Evolutionary conservation across 352 stramenopile genomes (phyloP).

Genomic region (Discostella stelligera): DNA sequence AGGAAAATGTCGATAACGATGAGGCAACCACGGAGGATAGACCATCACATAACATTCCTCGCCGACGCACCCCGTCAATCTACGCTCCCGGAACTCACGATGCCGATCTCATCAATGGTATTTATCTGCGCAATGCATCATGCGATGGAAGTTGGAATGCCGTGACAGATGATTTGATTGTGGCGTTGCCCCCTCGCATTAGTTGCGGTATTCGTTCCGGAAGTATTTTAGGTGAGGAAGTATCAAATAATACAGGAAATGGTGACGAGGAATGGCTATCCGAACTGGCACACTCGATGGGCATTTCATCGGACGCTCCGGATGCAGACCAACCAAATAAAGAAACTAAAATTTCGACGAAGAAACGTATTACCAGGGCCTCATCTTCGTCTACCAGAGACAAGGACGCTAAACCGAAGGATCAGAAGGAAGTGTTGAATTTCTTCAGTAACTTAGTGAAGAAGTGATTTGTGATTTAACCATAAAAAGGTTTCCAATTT

Average conservation of each 20-base stretch:
- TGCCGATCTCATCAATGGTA: slow-evolving; percentile 69
- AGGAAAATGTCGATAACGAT: slow-evolving; percentile 3
- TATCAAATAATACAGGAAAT: background rate
- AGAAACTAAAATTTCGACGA: slow-evolving; percentile 6
- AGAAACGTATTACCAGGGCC: slow-evolving; percentile 14
- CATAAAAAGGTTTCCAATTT: background rate
- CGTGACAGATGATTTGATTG: slow-evolving; percentile 64
- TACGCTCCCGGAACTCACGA: slow-evolving; percentile 55
- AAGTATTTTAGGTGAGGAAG: background rate
- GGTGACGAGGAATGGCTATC: slow-evolving; percentile 49
- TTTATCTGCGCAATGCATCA: slow-evolving; percentile 67
- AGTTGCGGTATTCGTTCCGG: background rate
- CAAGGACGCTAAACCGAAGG: slow-evolving; percentile 41
- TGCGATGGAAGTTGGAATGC: slow-evolving; percentile 79
- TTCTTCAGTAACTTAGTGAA: slow-evolving; percentile 55
- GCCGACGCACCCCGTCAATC: slow-evolving; percentile 24
- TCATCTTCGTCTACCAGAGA: slow-evolving; percentile 19
- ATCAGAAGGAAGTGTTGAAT: slow-evolving; percentile 45
- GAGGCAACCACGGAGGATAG: slow-evolving; percentile 23
- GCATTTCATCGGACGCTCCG: slow-evolving; percentile 18
- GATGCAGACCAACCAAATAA: background rate
- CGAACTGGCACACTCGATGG: slow-evolving; percentile 39
- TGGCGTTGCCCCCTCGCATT: slow-evolving; percentile 50
- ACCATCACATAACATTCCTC: background rate
- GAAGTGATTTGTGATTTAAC: slow-evolving; percentile 30